Evolutionary conservation across 2,329 filamentous ascomycete genomes (phyloP), one percentile per base, ranked within the genome.

Genomic region (Clathrospora elynae): DNA sequence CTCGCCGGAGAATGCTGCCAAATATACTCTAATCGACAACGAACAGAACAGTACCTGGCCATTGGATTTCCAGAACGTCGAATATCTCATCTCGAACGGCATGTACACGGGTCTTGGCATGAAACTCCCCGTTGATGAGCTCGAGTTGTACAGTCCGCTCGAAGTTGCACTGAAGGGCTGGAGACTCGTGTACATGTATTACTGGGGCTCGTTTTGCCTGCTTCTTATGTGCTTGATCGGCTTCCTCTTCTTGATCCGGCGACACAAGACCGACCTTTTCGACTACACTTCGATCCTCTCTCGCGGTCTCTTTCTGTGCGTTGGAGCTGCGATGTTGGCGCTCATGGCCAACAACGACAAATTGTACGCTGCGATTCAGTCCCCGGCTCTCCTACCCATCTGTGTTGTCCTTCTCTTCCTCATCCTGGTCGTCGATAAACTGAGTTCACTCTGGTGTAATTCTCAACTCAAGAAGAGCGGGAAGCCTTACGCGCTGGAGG

Each of bases 171-270:
- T 61, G 13, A 35, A 61, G 22, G 60, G 53, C 23, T 70, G 62
- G 60, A 54, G 50, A 26, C 40, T 67, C 3, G 65, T 66, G 2
- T 70, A 68, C 37, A 46, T 72, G 7, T 74, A 72, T 58, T 66
- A 65, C 51, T 70, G 72, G 59, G 53, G 57, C 12, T 66, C 64
- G 7, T 62, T 70, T 37, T 68, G 66, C 53, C 52, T 67, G 17
- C 62, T 73, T 18, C 55, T 71, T 9, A 29, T 63, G n/a, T 66
- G 64, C 38, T 54, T 66, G 12, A 64, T 73, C 36, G 30, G 64
- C 26, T 73, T 73, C 52, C 62, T 71, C 5, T 52, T 71, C 49
- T 59, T 74, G 9, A 72, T 73, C 49, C 64, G 70, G 6, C 55
- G 61, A n/a, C 62, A 70, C 52, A 68, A 66, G 32, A 60, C 62